A percentile compares a stretch with the other conserved stretches of the same genome.
Evolutionary conservation across 768 basidiomycete genomes (phyloP).

Genomic region (Daedalea quercina): DNA sequence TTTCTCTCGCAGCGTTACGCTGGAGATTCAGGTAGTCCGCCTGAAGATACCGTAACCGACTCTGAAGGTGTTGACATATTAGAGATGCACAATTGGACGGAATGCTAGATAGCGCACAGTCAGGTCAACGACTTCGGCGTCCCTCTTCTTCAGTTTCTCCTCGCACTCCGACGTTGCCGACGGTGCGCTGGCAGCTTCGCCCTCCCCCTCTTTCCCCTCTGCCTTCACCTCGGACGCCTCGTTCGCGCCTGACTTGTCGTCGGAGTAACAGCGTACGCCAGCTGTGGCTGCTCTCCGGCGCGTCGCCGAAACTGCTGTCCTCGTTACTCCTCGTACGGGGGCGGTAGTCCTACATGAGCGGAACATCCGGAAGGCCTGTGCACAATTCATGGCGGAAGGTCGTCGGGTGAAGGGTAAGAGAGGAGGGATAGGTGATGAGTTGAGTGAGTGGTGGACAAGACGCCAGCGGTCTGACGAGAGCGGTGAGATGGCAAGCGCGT

Average conservation of each 20-base stretch:
- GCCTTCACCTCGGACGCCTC: slow-evolving; percentile 22
- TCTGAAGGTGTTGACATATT: slow-evolving; percentile 34
- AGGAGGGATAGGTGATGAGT: slow-evolving; percentile 5
- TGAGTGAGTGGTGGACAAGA: slow-evolving; percentile 14
- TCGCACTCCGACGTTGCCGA: slow-evolving; percentile 27
- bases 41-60: slow-evolving; percentile 84
- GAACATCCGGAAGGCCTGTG: slow-evolving; percentile 44
- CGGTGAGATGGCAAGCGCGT: slow-evolving; percentile 2
- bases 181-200: slow-evolving; percentile 18
- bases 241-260: slow-evolving; percentile 35
- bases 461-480: slow-evolving; percentile 9
- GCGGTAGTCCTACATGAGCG: slow-evolving; percentile 55
- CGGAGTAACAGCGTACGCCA: slow-evolving; percentile 50
- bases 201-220: slow-evolving; percentile 19
- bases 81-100: background rate
- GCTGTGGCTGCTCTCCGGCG: slow-evolving; percentile 18
- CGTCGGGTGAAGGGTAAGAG: slow-evolving; percentile 5
- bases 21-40: slow-evolving; percentile 96
- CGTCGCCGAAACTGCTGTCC: slow-evolving; percentile 24
- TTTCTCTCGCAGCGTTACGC: slow-evolving; percentile 85
- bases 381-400: slow-evolving; percentile 40
- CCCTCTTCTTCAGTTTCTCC: slow-evolving; percentile 70
- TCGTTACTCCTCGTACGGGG: slow-evolving; percentile 41
- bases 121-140: slow-evolving; percentile 75
- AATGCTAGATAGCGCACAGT: slow-evolving; percentile 47